Conservation (phyloP, 2,329 filamentous ascomycete genomes). For the Alternaria brassicae region DNA sequence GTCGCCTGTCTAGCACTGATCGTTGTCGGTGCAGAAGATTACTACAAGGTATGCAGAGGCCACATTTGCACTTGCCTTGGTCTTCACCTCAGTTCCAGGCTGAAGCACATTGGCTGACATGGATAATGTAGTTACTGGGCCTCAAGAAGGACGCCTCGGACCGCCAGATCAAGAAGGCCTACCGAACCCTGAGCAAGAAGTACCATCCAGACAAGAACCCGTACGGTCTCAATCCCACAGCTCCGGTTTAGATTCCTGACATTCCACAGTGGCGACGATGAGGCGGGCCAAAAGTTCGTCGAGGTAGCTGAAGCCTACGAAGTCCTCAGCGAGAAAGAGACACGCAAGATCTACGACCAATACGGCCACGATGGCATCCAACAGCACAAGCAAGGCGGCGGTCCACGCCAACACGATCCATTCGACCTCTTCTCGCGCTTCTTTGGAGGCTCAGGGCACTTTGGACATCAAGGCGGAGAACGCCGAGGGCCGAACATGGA, state of each 20-base stretch:
- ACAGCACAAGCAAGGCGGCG: constrained; percentile 77
- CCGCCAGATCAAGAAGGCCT: constrained; percentile 90
- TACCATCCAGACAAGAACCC: constrained; percentile 98
- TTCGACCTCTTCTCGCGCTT: constrained; percentile 97
- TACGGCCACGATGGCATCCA: constrained; percentile 91
- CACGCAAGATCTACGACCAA: constrained; percentile 89
- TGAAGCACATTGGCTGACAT: constrained; percentile 21
- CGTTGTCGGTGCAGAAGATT: constrained; percentile 67
- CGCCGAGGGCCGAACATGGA: constrained; percentile 89
- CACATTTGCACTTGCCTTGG: neutral
- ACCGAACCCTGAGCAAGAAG: constrained; percentile 90
- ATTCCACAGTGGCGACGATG: constrained; percentile 70
- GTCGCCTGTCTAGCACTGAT: constrained; percentile 54
- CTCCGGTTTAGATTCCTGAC: constrained; percentile 15
- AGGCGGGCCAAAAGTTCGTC: constrained; percentile 89
- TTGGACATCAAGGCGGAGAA: constrained; percentile 76
- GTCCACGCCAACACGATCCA: constrained; percentile 73
- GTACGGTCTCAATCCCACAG: constrained; percentile 60
- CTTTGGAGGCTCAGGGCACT: constrained; percentile 91
- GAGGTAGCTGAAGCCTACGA: constrained; percentile 96
- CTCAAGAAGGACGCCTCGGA: constrained; percentile 81
- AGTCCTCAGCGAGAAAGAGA: constrained; percentile 78
- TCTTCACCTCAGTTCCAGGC: constrained; percentile 3
- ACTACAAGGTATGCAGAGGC: constrained; percentile 70
- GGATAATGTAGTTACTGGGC: constrained; percentile 71